phyloP scores from a whole-genome alignment of 306 rosid genomes.

The Lathyrus oleraceus region DNA sequence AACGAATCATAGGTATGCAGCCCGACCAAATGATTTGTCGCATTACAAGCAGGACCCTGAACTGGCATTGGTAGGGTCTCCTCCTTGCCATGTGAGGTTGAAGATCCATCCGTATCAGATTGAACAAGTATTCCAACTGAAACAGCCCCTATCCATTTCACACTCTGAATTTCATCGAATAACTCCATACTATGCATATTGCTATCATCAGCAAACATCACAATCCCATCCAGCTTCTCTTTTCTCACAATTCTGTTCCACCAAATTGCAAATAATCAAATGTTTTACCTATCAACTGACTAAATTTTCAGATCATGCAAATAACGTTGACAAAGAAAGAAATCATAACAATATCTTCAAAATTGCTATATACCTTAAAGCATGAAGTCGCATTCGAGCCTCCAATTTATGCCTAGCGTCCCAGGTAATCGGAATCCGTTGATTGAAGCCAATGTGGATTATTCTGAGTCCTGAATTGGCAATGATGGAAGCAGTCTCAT shows the following conservation, averaged over 20 bases:
- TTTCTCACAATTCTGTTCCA: constrained; percentile 78
- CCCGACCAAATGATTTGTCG: constrained; percentile 69
- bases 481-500: constrained; percentile 78
- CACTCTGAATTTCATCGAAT: constrained; percentile 85
- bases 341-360: background rate
- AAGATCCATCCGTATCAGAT: constrained; percentile 49
- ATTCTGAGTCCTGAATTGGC: constrained; percentile 69
- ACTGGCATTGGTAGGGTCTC: constrained; percentile 53
- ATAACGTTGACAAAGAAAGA: constrained; percentile 3
- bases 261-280: constrained; percentile 42
- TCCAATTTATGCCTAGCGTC: constrained; percentile 79
- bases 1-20: constrained; percentile 84
- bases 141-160: constrained; percentile 85
- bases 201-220: constrained; percentile 93
- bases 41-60: constrained; percentile 97
- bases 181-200: constrained; percentile 96
- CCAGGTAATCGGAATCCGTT: constrained; percentile 81
- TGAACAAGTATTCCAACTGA: constrained; percentile 90
- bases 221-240: constrained; percentile 78
- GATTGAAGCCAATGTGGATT: constrained; percentile 64
- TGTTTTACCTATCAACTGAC: constrained; percentile 30
- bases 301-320: constrained; percentile 19
- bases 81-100: constrained; percentile 48
- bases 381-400: constrained; percentile 82
- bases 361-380: constrained; percentile 35